Conservation (phyloP, 331 rosid species). For the Cydonia oblonga region DNA sequence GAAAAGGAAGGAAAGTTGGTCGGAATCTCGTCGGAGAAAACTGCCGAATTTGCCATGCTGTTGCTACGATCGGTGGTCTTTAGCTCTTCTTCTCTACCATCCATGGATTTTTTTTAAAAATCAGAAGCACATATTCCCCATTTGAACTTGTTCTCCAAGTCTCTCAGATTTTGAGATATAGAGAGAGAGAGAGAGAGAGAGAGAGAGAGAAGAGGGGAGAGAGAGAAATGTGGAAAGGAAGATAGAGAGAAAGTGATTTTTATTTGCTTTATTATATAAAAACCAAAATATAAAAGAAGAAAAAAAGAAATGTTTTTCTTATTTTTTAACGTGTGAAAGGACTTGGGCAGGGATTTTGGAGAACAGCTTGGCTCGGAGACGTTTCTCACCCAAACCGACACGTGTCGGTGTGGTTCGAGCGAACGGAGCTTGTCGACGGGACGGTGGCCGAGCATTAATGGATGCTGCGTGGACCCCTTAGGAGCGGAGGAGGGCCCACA, state of each 20-base stretch:
- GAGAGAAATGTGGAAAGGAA: not conserved
- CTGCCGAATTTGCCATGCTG: conserved; percentile 29
- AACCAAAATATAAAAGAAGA: not conserved
- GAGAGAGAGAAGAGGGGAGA: not conserved
- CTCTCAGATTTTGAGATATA: not conserved
- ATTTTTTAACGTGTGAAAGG: conserved; percentile 28
- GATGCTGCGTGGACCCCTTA: not conserved
- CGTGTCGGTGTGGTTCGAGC: conserved; percentile 29
- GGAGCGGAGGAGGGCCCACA: not conserved
- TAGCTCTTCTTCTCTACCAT: conserved; percentile 34
- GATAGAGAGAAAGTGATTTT: not conserved
- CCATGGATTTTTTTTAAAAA: conserved; percentile 25
- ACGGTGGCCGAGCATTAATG: conserved; percentile 34
- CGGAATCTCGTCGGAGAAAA: conserved; percentile 50
- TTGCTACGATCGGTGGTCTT: conserved; percentile 7
- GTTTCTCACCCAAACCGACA: conserved; percentile 74
- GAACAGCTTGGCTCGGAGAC: conserved; percentile 52
- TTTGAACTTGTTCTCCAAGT: conserved; percentile 27
- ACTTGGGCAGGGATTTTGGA: conserved; percentile 44
- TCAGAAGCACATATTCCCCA: conserved; percentile 43
- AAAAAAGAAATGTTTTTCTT: no score
- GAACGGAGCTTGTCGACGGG: conserved; percentile 29
- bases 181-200: not conserved
- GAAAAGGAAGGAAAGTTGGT: conserved; percentile 14
- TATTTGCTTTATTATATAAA: not conserved